Conservation (phyloP, 129 eudicot genomes). For the Centella asiatica region DNA sequence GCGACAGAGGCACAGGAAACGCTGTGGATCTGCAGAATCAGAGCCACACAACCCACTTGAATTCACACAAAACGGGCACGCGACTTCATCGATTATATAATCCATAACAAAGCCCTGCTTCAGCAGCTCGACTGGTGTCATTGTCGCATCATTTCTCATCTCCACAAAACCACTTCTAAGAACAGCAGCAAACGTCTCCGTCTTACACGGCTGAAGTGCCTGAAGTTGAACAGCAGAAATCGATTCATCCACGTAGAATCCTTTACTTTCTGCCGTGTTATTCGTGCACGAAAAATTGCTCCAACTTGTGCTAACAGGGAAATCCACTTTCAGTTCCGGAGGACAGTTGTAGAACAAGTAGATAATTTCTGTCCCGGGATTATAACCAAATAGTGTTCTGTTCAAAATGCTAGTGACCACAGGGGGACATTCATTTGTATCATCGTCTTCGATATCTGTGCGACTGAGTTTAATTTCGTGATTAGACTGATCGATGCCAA, state of each 20-base stretch:
- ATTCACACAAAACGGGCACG: constrained; percentile 7
- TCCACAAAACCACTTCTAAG: neutral
- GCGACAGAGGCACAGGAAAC: constrained; percentile 3
- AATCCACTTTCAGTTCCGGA: neutral
- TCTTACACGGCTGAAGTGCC: neutral
- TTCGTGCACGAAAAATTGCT: neutral
- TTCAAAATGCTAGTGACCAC: neutral
- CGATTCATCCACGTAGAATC: neutral
- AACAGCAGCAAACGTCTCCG: neutral
- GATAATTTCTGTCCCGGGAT: neutral
- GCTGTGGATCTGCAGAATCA: neutral
- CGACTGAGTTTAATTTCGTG: neutral
- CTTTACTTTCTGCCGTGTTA: neutral
- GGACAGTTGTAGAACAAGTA: constrained; percentile 4
- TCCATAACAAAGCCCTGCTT: constrained; percentile 6
- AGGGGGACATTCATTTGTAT: constrained; percentile 2
- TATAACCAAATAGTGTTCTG: constrained; percentile 1
- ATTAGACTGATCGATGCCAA: neutral
- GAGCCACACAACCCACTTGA: constrained; percentile 10
- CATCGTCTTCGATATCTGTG: neutral
- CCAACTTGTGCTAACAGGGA: neutral
- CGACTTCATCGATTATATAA: neutral
- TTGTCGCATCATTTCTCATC: neutral
- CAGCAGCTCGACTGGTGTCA: neutral
- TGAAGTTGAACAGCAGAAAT: neutral